Evolutionary conservation across 306 rosid genomes (phyloP).

Genomic region (Corylus avellana): DNA sequence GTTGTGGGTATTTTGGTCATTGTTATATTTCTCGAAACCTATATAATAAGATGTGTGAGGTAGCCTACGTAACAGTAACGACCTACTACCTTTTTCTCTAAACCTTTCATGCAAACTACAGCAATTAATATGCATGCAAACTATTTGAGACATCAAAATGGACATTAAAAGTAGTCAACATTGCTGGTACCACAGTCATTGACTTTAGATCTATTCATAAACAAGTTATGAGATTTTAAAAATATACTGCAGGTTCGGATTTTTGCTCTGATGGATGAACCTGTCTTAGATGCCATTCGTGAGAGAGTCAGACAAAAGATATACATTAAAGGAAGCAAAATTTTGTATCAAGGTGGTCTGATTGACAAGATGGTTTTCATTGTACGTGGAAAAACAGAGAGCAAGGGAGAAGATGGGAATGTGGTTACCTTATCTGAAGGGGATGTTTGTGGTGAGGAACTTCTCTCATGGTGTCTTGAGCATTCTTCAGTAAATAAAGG

Average conservation of each 20-base stretch:
- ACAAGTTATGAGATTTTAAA: background rate
- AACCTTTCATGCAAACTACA: no score
- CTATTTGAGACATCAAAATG: background rate
- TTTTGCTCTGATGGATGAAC: slow-evolving; percentile 74
- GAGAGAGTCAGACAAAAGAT: slow-evolving; percentile 75
- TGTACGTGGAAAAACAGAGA: slow-evolving; percentile 81
- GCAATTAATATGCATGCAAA: background rate
- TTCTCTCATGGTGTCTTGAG: slow-evolving; percentile 84
- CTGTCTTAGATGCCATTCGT: slow-evolving; percentile 71
- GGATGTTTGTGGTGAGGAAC: slow-evolving; percentile 89
- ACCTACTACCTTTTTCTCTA: no score
- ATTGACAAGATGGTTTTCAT: slow-evolving; percentile 84
- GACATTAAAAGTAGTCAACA: background rate
- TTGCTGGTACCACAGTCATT: background rate
- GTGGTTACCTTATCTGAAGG: slow-evolving; percentile 62
- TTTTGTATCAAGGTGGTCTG: slow-evolving; percentile 54
- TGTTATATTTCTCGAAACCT: no score
- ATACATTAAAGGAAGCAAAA: slow-evolving; percentile 74
- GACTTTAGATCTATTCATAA: slow-evolving; percentile 1
- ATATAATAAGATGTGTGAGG: no score
- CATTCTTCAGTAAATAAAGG: slow-evolving; percentile 73
- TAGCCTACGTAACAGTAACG: no score
- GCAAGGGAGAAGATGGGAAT: slow-evolving; percentile 66
- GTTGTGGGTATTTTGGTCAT: no score
- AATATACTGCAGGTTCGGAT: slow-evolving; percentile 61